Base-by-base conservation (phyloP, 2,329 filamentous ascomycete genomes). In the Drechmeria coniospora region DNA sequence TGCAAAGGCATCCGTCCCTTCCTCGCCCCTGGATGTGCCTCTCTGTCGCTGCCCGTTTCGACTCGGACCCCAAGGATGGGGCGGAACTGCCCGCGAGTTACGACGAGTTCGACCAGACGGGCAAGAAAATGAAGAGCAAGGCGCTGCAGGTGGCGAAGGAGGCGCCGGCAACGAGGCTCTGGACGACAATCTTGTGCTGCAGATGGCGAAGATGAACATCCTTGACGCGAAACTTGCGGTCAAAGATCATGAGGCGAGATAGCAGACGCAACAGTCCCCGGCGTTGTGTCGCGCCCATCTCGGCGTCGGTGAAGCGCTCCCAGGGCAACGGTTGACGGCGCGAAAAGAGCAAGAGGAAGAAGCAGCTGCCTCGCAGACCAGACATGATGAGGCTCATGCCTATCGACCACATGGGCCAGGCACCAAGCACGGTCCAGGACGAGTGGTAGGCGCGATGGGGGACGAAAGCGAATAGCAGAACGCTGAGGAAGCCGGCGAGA, bases 361-460 rank as follows among this genome's bases (percentile, higher is more conserved):
- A 63, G 37, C 59, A 63, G 29, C 50, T 55, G 2, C 59, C 59
- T 21, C 59, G 43, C 11, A 61, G 32, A n/a, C 59, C 59, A 0
- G 54, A 54, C 13, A 63, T 39, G 15, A 62, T 44, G 3, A 63
- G 40, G 4, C 50, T 55, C 31, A 58, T 37, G 11, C 60, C 59
- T 4, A 60, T 34, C 39, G 50, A 54, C 59, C 59, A 63, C 37
- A 63, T 40, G 11, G 57, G 57, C 54, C 57, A 61, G 7, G 54
- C 46, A 0, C 48, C 55, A 21, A 60, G 51, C 6, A 49, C 50
- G 27, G 59, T 47, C 46, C 50, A 60, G 23, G 57, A 51, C 12
- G 48, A 49, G 29, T 59, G 51, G 13, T 49, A 41, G n/a, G 54
- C 53, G 7, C 41, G 41, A 29, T 40, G 44, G 2, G 55, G 56